Conservation (phyloP, 1,139 yeast species). For the Debaryomycetaceae sp. region DNA sequence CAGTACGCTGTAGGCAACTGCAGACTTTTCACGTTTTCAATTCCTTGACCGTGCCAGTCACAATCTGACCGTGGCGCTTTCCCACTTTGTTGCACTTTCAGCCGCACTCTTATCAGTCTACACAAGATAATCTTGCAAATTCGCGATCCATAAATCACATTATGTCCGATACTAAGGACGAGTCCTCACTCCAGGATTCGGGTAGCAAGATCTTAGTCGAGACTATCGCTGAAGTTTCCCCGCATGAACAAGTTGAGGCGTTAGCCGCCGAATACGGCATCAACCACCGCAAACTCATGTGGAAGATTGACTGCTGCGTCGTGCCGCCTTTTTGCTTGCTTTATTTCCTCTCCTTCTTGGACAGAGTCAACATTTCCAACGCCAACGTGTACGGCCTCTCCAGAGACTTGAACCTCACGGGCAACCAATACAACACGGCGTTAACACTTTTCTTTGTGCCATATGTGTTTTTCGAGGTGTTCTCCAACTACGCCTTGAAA, state of each 20-base stretch:
- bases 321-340: constrained; percentile 68
- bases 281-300: constrained; percentile 47
- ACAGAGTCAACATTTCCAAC: constrained; percentile 70
- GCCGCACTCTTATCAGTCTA: too few relatives aligned
- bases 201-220: constrained; percentile 2
- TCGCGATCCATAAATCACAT: too few relatives aligned
- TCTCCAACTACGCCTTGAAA: constrained; percentile 62
- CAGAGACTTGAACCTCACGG: constrained; percentile 45
- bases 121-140: too few relatives aligned
- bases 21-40: too few relatives aligned
- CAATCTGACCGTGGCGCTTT: too few relatives aligned
- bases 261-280: constrained; percentile 31
- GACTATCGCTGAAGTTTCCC: not conserved
- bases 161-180: too few relatives aligned
- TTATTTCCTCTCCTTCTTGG: constrained; percentile 65
- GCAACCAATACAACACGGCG: constrained; percentile 60
- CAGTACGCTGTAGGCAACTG: too few relatives aligned
- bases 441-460: constrained; percentile 71
- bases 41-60: too few relatives aligned
- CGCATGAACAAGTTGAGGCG: constrained; percentile 20
- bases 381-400: constrained; percentile 67
- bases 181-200: not conserved
- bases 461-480: constrained; percentile 61
- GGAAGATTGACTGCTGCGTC: constrained; percentile 61
- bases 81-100: too few relatives aligned